phyloP scores from a whole-genome alignment of 2,329 filamentous ascomycete genomes.

The Chalaropsis thielavioides region DNA sequence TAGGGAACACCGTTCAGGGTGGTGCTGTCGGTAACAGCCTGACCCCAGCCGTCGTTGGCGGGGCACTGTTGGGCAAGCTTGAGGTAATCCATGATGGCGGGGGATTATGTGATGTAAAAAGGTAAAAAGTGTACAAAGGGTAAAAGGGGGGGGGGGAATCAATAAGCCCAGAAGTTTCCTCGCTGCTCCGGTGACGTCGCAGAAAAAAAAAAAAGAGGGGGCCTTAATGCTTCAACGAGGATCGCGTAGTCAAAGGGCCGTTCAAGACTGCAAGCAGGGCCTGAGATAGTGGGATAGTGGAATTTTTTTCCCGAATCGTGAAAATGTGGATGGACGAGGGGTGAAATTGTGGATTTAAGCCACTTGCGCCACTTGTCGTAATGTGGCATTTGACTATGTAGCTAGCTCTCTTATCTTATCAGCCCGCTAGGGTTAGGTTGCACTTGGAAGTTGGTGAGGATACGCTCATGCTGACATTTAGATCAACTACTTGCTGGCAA shows the following conservation, averaged over 20 bases:
- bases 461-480: not conserved
- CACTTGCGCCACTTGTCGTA: not conserved
- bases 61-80: slow-evolving; percentile 59
- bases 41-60: slow-evolving; percentile 74
- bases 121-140: not conserved
- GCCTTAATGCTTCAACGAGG: not conserved
- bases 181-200: slow-evolving; percentile 1
- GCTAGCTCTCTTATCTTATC: slow-evolving; percentile 1
- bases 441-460: not conserved
- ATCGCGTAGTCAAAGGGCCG: slow-evolving; percentile 8
- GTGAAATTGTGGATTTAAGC: slow-evolving; percentile 7
- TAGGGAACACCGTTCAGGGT: slow-evolving; percentile 92
- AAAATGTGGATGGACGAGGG: slow-evolving; percentile 17
- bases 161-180: not conserved
- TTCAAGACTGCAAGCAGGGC: not conserved
- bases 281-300: slow-evolving; percentile 11
- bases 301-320: slow-evolving; percentile 16
- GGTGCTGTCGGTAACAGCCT: slow-evolving; percentile 65
- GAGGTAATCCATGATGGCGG: slow-evolving; percentile 28
- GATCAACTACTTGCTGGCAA: not conserved
- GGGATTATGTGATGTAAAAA: not conserved
- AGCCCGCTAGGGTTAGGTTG: not conserved
- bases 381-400: not conserved
- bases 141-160: not conserved
- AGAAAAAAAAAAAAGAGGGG: slow-evolving; percentile 8